phyloP scores from a whole-genome alignment of 345 rosid species.

The Eucalyptus polyanthemos region DNA sequence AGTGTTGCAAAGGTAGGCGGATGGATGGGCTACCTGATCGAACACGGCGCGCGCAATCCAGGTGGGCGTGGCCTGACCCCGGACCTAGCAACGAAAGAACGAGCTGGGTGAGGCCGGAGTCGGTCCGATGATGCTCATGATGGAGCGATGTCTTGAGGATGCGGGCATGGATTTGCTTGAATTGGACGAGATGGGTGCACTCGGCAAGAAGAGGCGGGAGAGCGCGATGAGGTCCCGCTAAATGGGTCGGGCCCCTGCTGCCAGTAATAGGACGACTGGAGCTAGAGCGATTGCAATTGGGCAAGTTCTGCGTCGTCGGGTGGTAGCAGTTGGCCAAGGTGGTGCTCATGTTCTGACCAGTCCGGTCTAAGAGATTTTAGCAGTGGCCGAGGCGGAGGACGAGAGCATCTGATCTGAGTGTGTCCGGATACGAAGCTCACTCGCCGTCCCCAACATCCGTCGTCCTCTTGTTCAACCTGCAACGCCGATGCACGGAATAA shows the following conservation, averaged over 20 bases:
- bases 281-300: neutral
- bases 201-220: neutral
- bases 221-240: neutral
- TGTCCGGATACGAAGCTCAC: neutral
- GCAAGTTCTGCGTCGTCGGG: neutral
- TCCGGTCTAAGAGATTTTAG: neutral
- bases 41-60: neutral
- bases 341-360: neutral
- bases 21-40: neutral
- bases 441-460: neutral
- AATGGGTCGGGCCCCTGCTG: neutral
- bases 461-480: neutral
- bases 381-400: neutral
- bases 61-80: neutral
- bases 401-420: neutral
- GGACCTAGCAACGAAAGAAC: neutral
- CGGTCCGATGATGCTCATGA: neutral
- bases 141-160: neutral
- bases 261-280: neutral
- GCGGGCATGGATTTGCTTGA: neutral
- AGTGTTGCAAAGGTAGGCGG: slow-evolving; percentile 4
- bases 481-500: neutral
- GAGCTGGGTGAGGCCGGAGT: neutral
- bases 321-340: neutral
- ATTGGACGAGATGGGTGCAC: neutral